Conservation (phyloP, 1,284 basidiomycete species). For the Inonotus hispidus region DNA sequence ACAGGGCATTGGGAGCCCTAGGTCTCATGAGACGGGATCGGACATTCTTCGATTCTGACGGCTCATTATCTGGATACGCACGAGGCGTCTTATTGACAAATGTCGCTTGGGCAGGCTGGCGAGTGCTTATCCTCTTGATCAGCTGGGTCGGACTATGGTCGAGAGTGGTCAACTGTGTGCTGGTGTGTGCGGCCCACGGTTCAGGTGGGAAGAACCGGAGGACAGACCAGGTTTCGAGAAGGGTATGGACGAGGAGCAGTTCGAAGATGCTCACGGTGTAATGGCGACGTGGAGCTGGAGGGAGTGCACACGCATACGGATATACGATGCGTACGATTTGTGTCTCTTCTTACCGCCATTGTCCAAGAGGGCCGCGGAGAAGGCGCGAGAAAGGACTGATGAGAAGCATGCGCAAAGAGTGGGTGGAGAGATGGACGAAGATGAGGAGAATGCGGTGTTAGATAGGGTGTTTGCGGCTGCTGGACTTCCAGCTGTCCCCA, state of each 20-base stretch:
- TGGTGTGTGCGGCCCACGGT: conserved; percentile 75
- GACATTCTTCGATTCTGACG: conserved; percentile 67
- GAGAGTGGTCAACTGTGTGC: conserved; percentile 64
- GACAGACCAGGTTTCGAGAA: conserved; percentile 36
- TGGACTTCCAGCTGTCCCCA: conserved; percentile 47
- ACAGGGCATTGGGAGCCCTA: conserved; percentile 41
- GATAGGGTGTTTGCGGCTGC: conserved; percentile 67
- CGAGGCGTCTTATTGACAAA: conserved; percentile 71
- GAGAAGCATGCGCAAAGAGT: conserved; percentile 6
- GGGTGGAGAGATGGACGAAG: conserved; percentile 15
- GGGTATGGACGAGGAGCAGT: conserved; percentile 33
- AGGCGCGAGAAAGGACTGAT: background rate
- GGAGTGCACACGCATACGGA: conserved; percentile 59
- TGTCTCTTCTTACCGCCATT: conserved; percentile 49
- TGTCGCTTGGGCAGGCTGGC: conserved; percentile 70
- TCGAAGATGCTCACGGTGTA: conserved; percentile 32
- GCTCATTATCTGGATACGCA: conserved; percentile 67
- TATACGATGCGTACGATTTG: conserved; percentile 76
- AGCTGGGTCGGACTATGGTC: conserved; percentile 74
- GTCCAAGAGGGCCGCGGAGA: conserved; percentile 22
- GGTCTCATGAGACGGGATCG: conserved; percentile 51
- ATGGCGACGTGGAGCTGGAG: conserved; percentile 60
- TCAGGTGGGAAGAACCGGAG: conserved; percentile 76
- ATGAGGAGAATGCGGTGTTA: conserved; percentile 41
- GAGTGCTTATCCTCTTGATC: conserved; percentile 53